Evolutionary conservation across 148 eudicot species (phyloP).

Genomic region (Gaultheria prostrata): DNA sequence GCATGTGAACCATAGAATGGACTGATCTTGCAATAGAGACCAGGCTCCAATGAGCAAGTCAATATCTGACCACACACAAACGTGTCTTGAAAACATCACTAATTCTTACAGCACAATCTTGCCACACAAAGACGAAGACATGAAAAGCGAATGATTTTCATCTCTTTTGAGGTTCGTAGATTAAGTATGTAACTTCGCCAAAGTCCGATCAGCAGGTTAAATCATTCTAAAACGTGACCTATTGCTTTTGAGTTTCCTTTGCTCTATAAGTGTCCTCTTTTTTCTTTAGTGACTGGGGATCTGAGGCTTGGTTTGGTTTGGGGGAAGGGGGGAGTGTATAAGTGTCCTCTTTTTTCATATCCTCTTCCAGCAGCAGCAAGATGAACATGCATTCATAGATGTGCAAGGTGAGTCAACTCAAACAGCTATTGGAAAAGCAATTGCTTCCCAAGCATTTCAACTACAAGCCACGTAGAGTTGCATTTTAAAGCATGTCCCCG

Average conservation of each 20-base stretch:
- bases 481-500: neutral
- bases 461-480: neutral
- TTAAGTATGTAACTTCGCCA: neutral
- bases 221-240: neutral
- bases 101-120: conserved; percentile 1
- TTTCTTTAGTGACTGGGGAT: neutral
- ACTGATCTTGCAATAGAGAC: conserved; percentile 10
- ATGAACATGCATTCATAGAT: neutral
- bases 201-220: neutral
- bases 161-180: neutral
- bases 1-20: neutral
- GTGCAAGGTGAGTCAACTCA: neutral
- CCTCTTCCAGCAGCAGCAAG: conserved; percentile 1
- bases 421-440: neutral
- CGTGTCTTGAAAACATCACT: neutral
- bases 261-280: neutral
- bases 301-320: neutral
- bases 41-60: neutral
- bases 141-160: neutral
- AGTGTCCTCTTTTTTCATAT: too few relatives aligned
- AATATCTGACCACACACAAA: neutral
- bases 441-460: neutral
- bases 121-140: neutral
- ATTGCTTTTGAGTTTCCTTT: neutral
- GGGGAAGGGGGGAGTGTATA: neutral